Conservation (phyloP, 176 grass and related monocot species). For the Zoysia japonica region DNA sequence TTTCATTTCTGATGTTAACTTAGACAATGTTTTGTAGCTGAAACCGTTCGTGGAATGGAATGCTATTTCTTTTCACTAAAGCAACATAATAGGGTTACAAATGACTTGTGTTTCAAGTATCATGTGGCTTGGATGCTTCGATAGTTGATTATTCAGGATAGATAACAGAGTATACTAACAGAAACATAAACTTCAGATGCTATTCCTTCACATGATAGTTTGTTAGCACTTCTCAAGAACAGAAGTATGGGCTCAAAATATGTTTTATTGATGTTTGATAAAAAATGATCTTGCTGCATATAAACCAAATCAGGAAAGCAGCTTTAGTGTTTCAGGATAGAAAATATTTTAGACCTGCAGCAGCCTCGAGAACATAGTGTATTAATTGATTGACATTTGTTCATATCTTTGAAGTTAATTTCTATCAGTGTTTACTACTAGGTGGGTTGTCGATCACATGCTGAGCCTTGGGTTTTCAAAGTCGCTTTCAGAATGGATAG, state of each 20-base stretch:
- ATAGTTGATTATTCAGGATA: background rate
- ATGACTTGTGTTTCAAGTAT: background rate
- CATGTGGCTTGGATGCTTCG: background rate
- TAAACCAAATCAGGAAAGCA: background rate
- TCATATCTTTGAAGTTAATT: conserved; percentile 4
- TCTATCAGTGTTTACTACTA: conserved; percentile 33
- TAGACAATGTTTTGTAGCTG: background rate
- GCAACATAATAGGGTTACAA: background rate
- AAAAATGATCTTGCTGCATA: background rate
- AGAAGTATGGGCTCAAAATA: background rate
- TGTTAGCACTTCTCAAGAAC: conserved; percentile 18
- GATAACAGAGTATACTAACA: background rate
- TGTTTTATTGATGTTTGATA: conserved; percentile 20
- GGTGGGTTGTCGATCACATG: conserved; percentile 97
- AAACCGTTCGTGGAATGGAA: background rate
- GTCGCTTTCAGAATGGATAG: conserved; percentile 89
- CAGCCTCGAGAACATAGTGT: conserved; percentile 5
- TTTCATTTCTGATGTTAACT: background rate
- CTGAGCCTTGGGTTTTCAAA: conserved; percentile 84
- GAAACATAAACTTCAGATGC: conserved; percentile 3
- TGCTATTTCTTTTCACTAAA: background rate
- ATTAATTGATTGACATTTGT: conserved; percentile 20
- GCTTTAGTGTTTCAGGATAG: conserved; percentile 14
- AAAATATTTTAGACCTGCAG: conserved; percentile 1
- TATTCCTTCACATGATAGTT: background rate